Evolutionary conservation across 768 basidiomycete genomes (phyloP).

Genomic region (Crucibulum laeve): DNA sequence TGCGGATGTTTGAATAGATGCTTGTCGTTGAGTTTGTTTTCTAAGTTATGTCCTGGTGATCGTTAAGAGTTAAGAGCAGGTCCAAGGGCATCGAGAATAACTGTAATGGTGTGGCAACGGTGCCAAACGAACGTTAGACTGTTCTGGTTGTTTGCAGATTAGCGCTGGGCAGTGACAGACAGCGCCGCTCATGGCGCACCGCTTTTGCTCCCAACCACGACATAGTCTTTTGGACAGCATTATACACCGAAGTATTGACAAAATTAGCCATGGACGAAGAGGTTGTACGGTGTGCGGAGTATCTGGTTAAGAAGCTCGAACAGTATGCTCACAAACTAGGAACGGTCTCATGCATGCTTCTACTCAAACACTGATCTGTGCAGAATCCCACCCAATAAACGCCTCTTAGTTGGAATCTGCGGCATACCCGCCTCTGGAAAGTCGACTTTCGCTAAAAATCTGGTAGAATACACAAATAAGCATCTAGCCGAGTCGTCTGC

Average conservation of each 20-base stretch:
- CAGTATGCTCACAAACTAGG: constrained; percentile 24
- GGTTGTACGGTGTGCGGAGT: constrained; percentile 16
- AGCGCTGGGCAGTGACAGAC: too few species aligned
- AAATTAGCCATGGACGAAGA: constrained; percentile 16
- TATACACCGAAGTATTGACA: not conserved
- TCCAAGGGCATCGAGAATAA: too few species aligned
- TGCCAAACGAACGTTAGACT: too few species aligned
- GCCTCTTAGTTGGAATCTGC: constrained; percentile 68
- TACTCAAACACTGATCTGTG: constrained; percentile 1
- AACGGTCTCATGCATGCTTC: constrained; percentile 1
- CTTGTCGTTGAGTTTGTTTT: too few species aligned
- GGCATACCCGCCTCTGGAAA: constrained; percentile 89
- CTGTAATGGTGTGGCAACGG: too few species aligned
- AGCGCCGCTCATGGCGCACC: too few species aligned
- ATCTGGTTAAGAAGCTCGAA: constrained; percentile 22
- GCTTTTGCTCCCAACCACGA: too few species aligned
- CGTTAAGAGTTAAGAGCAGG: too few species aligned
- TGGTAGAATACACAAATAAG: constrained; percentile 51
- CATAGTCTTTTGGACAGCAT: too few species aligned
- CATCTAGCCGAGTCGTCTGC: constrained; percentile 11
- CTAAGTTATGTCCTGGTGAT: too few species aligned
- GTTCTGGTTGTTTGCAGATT: too few species aligned
- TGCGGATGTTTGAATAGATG: too few species aligned
- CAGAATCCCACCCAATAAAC: constrained; percentile 31
- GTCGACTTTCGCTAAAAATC: constrained; percentile 62